These are phyloP conservation scores for Magnolia officinalis DNA, from an alignment of 164 flowering plant species.

Conservation along the genomic window DNA sequence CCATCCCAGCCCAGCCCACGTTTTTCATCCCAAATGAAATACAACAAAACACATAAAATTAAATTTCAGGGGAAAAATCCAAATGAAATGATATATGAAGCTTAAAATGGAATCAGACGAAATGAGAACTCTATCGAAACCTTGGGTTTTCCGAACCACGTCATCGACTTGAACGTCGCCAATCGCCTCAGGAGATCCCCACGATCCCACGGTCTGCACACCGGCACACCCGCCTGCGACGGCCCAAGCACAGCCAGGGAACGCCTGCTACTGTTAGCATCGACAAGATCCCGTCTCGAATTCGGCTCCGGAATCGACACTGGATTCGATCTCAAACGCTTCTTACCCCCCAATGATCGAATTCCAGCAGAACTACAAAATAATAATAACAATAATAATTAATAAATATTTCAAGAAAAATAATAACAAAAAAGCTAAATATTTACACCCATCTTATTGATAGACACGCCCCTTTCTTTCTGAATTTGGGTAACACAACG, in stretches of 20 bases:
- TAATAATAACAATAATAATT: not conserved
- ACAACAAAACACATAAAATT: not conserved
- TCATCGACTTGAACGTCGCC: constrained; percentile 90
- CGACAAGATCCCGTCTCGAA: constrained; percentile 14
- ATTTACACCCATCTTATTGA: not conserved
- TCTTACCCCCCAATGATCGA: constrained; percentile 38
- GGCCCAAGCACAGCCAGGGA: constrained; percentile 23
- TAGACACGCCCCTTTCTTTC: not conserved
- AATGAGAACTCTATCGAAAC: constrained; percentile 24
- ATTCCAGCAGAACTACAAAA: constrained; percentile 28
- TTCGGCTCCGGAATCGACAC: constrained; percentile 24
- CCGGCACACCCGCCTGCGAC: constrained; percentile 22
- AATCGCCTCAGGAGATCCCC: constrained; percentile 71
- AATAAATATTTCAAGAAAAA: not conserved
- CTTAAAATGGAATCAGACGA: not conserved
- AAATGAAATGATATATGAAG: not conserved
- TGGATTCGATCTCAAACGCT: constrained; percentile 38
- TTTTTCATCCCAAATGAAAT: not conserved
- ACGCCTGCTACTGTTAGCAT: constrained; percentile 14
- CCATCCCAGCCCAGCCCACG: not conserved
- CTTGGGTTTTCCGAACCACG: constrained; percentile 99
- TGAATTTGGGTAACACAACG: not conserved
- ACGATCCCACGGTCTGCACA: constrained; percentile 91
- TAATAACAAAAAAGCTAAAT: not conserved
- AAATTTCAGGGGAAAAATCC: not conserved